Evolutionary conservation across 2,329 filamentous ascomycete genomes (phyloP).

Genomic region (Alternaria sp.): DNA sequence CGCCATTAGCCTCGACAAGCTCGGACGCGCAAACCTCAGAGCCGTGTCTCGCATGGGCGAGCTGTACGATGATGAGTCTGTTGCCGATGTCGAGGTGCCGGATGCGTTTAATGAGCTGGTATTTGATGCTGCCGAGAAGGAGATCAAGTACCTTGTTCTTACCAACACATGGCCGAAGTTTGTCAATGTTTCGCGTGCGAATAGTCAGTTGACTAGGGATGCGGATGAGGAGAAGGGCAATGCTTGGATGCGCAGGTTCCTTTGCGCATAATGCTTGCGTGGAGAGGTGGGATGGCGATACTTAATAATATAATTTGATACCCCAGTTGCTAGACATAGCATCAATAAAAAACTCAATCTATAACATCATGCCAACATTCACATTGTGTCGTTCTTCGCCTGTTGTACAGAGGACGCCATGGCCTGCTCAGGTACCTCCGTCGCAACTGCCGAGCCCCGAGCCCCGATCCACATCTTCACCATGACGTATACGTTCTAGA

Average conservation of each 20-base stretch:
- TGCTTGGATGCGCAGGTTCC: slow-evolving; percentile 11
- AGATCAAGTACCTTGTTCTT: slow-evolving; percentile 46
- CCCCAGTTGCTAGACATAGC: neutral
- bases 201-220: slow-evolving; percentile 24
- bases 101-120: slow-evolving; percentile 35
- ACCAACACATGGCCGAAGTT: slow-evolving; percentile 49
- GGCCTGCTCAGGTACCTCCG: neutral
- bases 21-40: slow-evolving; percentile 39
- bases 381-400: neutral
- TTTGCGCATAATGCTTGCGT: slow-evolving; percentile 5
- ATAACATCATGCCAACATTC: neutral
- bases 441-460: slow-evolving; percentile 6
- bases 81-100: slow-evolving; percentile 29
- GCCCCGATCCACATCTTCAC: neutral
- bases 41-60: slow-evolving; percentile 32
- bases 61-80: slow-evolving; percentile 22
- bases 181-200: slow-evolving; percentile 34
- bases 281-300: neutral
- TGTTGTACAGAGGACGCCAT: neutral
- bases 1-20: slow-evolving; percentile 28
- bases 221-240: slow-evolving; percentile 20
- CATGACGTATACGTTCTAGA: slow-evolving; percentile 6
- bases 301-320: slow-evolving; percentile 2
- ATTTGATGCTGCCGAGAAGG: slow-evolving; percentile 39
- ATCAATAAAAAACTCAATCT: neutral